phyloP scores from a whole-genome alignment of 495 filamentous ascomycete species.

The Xanthoparmelia taractica region DNA sequence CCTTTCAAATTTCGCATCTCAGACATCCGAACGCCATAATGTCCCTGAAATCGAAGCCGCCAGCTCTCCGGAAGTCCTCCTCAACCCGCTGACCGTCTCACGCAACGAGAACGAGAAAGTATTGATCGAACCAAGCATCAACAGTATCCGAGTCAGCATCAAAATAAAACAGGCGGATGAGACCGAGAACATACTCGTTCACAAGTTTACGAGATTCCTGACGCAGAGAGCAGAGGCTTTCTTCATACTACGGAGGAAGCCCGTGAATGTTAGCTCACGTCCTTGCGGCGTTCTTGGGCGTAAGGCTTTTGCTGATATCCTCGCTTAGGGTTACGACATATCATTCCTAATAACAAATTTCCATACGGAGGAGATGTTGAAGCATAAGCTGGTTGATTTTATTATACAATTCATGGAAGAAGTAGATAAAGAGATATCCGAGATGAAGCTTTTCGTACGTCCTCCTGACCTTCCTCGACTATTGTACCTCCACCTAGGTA shows the following conservation, averaged over 20 bases:
- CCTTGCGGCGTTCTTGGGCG: background rate
- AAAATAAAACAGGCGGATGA: conserved; percentile 99
- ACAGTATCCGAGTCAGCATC: conserved; percentile 91
- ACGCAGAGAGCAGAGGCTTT: conserved; percentile 95
- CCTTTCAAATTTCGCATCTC: conserved; percentile 94
- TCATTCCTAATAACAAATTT: conserved; percentile 97
- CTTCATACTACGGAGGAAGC: conserved; percentile 91
- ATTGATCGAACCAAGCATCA: conserved; percentile 88
- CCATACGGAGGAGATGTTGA: conserved; percentile 96
- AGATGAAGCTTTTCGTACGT: conserved; percentile 99
- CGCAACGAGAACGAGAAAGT: conserved; percentile 94
- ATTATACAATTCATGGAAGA: conserved; percentile 99
- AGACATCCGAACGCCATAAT: conserved; percentile 92
- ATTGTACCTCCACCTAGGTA: background rate
- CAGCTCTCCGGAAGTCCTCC: conserved; percentile 86
- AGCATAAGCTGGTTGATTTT: conserved; percentile 97
- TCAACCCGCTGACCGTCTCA: conserved; percentile 80
- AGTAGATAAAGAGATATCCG: conserved; percentile 98
- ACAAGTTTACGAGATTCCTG: conserved; percentile 95
- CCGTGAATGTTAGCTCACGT: conserved; percentile 63
- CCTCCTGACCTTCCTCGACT: background rate
- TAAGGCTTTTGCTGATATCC: conserved; percentile 5
- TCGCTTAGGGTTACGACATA: conserved; percentile 84
- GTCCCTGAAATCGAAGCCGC: conserved; percentile 94
- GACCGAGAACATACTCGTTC: conserved; percentile 93